Base-by-base conservation (phyloP, 345 rosid species). In the Geranium brycei region DNA sequence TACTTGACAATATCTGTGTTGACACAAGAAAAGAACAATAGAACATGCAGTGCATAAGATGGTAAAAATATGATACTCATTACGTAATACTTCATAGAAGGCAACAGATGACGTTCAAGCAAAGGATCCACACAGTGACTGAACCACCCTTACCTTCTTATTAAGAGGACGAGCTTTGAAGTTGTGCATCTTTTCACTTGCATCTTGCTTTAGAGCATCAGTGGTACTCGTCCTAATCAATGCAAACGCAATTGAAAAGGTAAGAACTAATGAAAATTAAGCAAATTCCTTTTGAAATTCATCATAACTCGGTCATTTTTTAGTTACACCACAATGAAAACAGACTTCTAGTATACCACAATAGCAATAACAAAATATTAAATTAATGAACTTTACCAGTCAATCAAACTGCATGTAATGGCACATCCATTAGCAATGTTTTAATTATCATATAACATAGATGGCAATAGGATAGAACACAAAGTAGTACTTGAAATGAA, bases 1-100 rank as follows among this genome's bases (percentile, higher is more conserved):
- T 85, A 66, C 91, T 85, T 66, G 92, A 81, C 69, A 88, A 77
- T 78, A 90, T 79, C 96, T 90, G 81, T 71, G 77, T 61, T 57
- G 51, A 58, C 32, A 61, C 31, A 59, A 62, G 1, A 55, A 51
- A 38, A 30, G 58, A 31, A 31, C 16, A 19, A 31, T 38, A 17
- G 17, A 38, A 23, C 28, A 23, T 23, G 28, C 28, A 23, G 2
- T 23, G 28, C 41, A 4, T 35, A 35, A 35, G 41, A 35, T 8
- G 10, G 62, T 57, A 53, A 31, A 32, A 59, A 35, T 62, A 35
- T 28, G 59, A 58, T 32, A 51, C 59, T 41, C 28, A 23, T 23
- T 23, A 23, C 28, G 2, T 23, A 2, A 23, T 23, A 23, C 28
- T 23, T 23, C 28, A 23, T 23, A 23, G 28, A 23, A 23, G 28